A percentile compares a stretch with the other conserved stretches of the same genome.
Evolutionary conservation across 345 rosid genomes (phyloP).

Genomic region (Acer negundo): DNA sequence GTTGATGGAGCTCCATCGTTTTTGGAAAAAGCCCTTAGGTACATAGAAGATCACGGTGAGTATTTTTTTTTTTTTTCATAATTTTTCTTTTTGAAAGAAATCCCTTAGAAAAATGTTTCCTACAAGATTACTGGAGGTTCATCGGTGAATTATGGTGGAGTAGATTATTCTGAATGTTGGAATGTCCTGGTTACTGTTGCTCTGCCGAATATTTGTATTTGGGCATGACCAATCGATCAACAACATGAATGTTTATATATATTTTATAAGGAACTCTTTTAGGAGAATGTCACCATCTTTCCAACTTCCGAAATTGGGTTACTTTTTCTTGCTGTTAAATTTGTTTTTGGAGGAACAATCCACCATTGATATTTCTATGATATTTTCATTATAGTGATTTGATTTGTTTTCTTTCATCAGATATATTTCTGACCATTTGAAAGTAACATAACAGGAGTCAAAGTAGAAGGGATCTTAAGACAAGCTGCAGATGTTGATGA

Average conservation of each 20-base stretch:
- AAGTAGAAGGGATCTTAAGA: slow-evolving; percentile 92
- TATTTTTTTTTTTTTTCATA: slow-evolving; percentile 12
- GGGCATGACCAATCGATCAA: background rate
- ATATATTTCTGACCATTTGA: slow-evolving; percentile 30
- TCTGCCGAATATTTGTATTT: slow-evolving; percentile 7
- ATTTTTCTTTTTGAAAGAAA: background rate
- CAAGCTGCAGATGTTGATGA: slow-evolving; percentile 99
- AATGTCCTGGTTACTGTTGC: slow-evolving; percentile 14
- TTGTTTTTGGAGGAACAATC: background rate
- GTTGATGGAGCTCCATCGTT: slow-evolving; percentile 97
- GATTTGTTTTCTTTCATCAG: background rate
- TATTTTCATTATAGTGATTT: background rate
- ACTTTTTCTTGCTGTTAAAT: background rate
- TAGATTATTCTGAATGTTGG: background rate
- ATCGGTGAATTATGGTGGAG: background rate
- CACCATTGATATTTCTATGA: background rate
- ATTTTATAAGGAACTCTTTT: background rate
- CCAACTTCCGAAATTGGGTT: background rate
- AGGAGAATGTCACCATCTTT: slow-evolving; percentile 1
- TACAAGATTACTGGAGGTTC: background rate
- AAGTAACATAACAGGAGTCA: slow-evolving; percentile 59
- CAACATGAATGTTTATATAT: background rate
- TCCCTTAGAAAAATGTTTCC: background rate
- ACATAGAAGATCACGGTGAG: slow-evolving; percentile 89
- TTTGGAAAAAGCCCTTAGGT: slow-evolving; percentile 94